Evolutionary conservation across 768 basidiomycete species (phyloP).

Genomic region (Tephrocybe sp.): DNA sequence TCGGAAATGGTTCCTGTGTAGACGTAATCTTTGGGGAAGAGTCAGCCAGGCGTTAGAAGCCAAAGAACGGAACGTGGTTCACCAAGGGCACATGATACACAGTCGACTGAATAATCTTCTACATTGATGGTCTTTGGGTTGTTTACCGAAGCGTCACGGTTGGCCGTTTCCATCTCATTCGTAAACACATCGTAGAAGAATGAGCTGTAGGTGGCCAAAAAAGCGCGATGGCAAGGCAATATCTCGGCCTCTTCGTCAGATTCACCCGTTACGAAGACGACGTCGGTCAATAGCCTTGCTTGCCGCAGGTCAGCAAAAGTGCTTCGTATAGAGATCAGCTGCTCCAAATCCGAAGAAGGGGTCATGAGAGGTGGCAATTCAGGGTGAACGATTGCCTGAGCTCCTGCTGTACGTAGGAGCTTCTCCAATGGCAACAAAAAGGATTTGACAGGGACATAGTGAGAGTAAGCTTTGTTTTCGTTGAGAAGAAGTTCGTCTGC

Average conservation of each 20-base stretch:
- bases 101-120: slow-evolving; percentile 17
- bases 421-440: slow-evolving; percentile 33
- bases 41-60: not conserved
- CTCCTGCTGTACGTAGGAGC: slow-evolving; percentile 34
- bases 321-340: slow-evolving; percentile 18
- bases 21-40: slow-evolving; percentile 26
- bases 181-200: slow-evolving; percentile 32
- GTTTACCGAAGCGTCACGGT: slow-evolving; percentile 1
- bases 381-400: slow-evolving; percentile 20
- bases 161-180: slow-evolving; percentile 22
- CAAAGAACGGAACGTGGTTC: slow-evolving; percentile 2
- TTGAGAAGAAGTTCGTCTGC: slow-evolving; percentile 40
- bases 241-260: slow-evolving; percentile 14
- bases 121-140: slow-evolving; percentile 13
- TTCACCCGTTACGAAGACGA: slow-evolving; percentile 30
- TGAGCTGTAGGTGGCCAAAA: slow-evolving; percentile 34
- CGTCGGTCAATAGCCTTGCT: slow-evolving; percentile 33
- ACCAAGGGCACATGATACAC: slow-evolving; percentile 30
- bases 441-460: slow-evolving; percentile 27
- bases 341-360: slow-evolving; percentile 7
- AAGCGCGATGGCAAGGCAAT: slow-evolving; percentile 39
- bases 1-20: slow-evolving; percentile 25
- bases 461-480: slow-evolving; percentile 25
- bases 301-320: slow-evolving; percentile 35
- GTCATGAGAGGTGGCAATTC: slow-evolving; percentile 16